phyloP scores from a whole-genome alignment of 1,284 basidiomycete species.

The Melampsora abietis-canadensis region DNA sequence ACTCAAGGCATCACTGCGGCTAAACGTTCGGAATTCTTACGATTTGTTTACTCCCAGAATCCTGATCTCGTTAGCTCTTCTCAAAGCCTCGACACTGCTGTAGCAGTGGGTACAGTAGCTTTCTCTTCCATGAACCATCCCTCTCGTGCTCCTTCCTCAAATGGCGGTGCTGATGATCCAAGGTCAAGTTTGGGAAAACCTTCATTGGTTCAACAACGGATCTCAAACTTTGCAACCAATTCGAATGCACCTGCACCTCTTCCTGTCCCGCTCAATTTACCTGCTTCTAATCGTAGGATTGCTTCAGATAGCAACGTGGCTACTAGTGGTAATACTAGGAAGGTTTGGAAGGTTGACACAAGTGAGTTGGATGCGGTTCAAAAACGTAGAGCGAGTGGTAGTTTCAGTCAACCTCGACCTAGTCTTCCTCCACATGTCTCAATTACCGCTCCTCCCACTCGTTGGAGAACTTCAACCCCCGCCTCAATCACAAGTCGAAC shows the following conservation, averaged over 20 bases:
- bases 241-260: constrained; percentile 17
- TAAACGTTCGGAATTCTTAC: constrained; percentile 34
- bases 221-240: constrained; percentile 20
- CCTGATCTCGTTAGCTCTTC: constrained; percentile 14
- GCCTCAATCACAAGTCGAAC: constrained; percentile 16
- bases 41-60: constrained; percentile 42
- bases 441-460: constrained; percentile 13
- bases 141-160: constrained; percentile 4
- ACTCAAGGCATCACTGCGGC: constrained; percentile 32
- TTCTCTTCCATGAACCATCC: constrained; percentile 21
- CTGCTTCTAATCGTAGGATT: constrained; percentile 8
- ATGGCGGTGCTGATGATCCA: neutral
- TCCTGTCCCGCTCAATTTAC: constrained; percentile 1
- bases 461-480: constrained; percentile 24
- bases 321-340: neutral
- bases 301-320: constrained; percentile 14
- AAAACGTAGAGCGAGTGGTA: neutral
- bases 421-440: constrained; percentile 19
- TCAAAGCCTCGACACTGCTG: constrained; percentile 26
- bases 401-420: neutral
- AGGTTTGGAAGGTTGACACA: constrained; percentile 34
- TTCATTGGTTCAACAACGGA: constrained; percentile 37
- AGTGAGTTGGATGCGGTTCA: constrained; percentile 36
- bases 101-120: constrained; percentile 17
- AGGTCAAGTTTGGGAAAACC: neutral